Conservation (phyloP, 768 basidiomycete genomes). For the Xerocomellus dryophilus region DNA sequence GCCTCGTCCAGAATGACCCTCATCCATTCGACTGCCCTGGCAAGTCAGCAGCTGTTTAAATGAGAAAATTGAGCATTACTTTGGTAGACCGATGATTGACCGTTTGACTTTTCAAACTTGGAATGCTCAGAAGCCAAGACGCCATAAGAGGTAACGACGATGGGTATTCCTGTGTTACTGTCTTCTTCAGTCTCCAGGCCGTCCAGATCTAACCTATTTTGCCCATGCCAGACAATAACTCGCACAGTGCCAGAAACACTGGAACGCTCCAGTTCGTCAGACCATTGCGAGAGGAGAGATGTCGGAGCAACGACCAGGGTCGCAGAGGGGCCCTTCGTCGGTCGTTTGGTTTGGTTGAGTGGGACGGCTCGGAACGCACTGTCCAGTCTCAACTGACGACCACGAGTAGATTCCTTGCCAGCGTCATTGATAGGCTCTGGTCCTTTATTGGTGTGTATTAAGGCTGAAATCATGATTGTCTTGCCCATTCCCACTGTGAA, state of each 20-base stretch:
- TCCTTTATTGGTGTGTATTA: conserved; percentile 76
- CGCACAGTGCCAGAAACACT: conserved; percentile 66
- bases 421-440: conserved; percentile 38
- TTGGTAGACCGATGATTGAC: conserved; percentile 65
- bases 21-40: conserved; percentile 66
- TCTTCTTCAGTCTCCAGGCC: conserved; percentile 55
- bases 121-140: conserved; percentile 86
- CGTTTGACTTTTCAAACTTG: conserved; percentile 55
- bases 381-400: conserved; percentile 60
- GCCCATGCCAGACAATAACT: conserved; percentile 83
- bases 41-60: conserved; percentile 5
- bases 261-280: conserved; percentile 85
- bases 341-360: conserved; percentile 29
- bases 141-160: conserved; percentile 93
- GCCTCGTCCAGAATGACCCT: conserved; percentile 90
- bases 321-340: conserved; percentile 44
- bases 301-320: conserved; percentile 93
- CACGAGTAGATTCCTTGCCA: conserved; percentile 34
- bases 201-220: conserved; percentile 75
- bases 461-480: conserved; percentile 88
- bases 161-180: conserved; percentile 50
- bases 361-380: conserved; percentile 54
- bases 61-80: conserved; percentile 39
- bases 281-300: conserved; percentile 89
- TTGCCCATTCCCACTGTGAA: conserved; percentile 90